Base-by-base conservation (phyloP, 2,329 filamentous ascomycete genomes). In the Volutella citrinella region DNA sequence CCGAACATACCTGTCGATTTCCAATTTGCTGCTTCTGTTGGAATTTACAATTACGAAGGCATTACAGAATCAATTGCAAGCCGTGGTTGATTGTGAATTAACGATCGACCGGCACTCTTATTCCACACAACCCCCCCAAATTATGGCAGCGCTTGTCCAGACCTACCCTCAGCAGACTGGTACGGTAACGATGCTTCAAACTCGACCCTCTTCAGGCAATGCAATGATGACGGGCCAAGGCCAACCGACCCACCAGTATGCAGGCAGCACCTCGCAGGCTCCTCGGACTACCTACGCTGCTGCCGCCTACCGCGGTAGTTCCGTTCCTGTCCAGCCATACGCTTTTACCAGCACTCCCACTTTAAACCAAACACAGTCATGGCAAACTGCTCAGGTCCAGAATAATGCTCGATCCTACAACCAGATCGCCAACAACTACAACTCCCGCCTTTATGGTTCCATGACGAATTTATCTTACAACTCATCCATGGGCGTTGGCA, bases 141-240 rank as follows among this genome's bases (percentile, higher is more conserved):
- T 60, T 62, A 91, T 93, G 87, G 86, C 86, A 71, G 84, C 86
- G 64, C 74, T 91, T 71, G 83, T 90, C 57, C 87, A 91, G 68
- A 80, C 83, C 43, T 86, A 85, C 59, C 78, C 85, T 55, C 82
- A 87, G 67, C 83, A 87, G 65, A 80, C 81, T 56, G 73, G 74
- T 63, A 81, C 84, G 49, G 74, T 81, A 54, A 82, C 82, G 46
- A 84, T 89, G 76, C 80, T 90, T 55, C 84, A 88, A 62, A 76
- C 82, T 52, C 78, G 82, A 60, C 78, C 82, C 43, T 73, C 74
- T 34, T 82, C 84, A 41, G 55, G 52, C 28, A 45, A 53, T 33
- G 52, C 47, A 49, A 63, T 65, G 48, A 78, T 82, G 59, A 57
- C 66, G 31, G 58, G 67, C 35, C 74, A 76, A 53, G 54, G 64